Evolutionary conservation across 2,329 filamentous ascomycete genomes (phyloP), one percentile per base, ranked within the genome.

Genomic region (Colletotrichum lentis): DNA sequence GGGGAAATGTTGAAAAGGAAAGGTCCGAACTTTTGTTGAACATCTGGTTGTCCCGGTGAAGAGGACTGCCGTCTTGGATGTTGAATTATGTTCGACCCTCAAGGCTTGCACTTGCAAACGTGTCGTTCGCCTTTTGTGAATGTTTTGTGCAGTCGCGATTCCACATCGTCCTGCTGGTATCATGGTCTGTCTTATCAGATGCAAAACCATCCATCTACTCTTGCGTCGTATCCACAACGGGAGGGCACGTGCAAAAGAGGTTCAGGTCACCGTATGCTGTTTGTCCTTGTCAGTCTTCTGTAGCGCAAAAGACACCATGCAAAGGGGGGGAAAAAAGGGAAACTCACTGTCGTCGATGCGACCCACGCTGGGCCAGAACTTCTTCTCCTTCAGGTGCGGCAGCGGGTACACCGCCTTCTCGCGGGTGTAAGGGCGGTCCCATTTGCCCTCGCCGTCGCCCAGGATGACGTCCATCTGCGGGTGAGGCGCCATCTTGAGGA

Each of bases 321-420:
- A 4, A 43, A 18, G 24, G n/a, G 16, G 16, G 22, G 37, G 62
- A 27, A 44, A 10, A 52, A n/a, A 22, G 27, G n/a, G 0, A 14
- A 54, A 84, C 91, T 85, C 80, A 95, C 92, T 86, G 83, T 97
- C 95, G 77, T 98, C 92, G 22, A 97, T 84, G 77, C 95, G 86
- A 7, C 91, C 93, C 16, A 97, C 93, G 43, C 84, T 90, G 0
- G 95, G 94, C 95, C 95, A 98, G 82, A 97, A 97, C 84, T 98
- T 98, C 90, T 96, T 97, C 87, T 97, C 92, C 78, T 88, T 87
- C 70, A 98, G 81, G 80, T 88, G 97, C 0, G 89, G 84, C 70
- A 97, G 77, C 20, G 95, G 95, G 77, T 97, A 98, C 0, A 93
- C 95, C 0, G 95, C 95, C 80, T 90, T 86, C 81, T 96, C 91